Conservation (phyloP, 2,329 filamentous ascomycete species). For the Shiraia sp. region DNA sequence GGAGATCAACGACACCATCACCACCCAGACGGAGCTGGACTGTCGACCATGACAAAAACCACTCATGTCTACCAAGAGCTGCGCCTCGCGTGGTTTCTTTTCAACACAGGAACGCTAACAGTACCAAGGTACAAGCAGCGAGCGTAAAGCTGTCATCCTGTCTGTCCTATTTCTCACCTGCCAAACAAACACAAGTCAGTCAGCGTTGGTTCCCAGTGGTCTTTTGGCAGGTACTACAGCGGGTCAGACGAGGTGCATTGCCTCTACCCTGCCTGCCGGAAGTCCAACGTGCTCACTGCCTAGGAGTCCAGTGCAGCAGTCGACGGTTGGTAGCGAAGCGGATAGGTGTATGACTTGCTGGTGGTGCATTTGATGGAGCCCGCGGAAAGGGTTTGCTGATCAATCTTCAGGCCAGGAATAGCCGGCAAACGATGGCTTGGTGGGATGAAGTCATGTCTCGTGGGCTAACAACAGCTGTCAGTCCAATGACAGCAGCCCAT, state of each 20-base stretch:
- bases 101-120: slow-evolving; percentile 1
- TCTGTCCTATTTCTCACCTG: not conserved
- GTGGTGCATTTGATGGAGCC: slow-evolving; percentile 5
- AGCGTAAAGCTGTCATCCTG: slow-evolving; percentile 3
- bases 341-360: slow-evolving; percentile 17
- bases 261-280: slow-evolving; percentile 7
- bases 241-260: not conserved
- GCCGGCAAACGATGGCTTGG: slow-evolving; percentile 10
- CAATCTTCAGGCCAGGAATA: slow-evolving; percentile 19
- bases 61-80: slow-evolving; percentile 10
- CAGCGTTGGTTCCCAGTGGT: not conserved
- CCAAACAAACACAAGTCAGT: not conserved
- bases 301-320: slow-evolving; percentile 18
- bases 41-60: slow-evolving; percentile 1
- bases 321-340: slow-evolving; percentile 32
- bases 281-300: slow-evolving; percentile 21
- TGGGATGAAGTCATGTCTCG: slow-evolving; percentile 27
- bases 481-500: slow-evolving; percentile 12
- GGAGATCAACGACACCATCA: slow-evolving; percentile 12
- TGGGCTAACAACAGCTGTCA: slow-evolving; percentile 17
- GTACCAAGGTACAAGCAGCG: slow-evolving; percentile 1
- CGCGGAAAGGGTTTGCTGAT: slow-evolving; percentile 27
- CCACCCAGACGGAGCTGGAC: slow-evolving; percentile 8
- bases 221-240: not conserved
- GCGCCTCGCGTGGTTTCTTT: slow-evolving; percentile 9